Base-by-base conservation (phyloP, 208 protist species). In the Herpetomonas tarakana region DNA sequence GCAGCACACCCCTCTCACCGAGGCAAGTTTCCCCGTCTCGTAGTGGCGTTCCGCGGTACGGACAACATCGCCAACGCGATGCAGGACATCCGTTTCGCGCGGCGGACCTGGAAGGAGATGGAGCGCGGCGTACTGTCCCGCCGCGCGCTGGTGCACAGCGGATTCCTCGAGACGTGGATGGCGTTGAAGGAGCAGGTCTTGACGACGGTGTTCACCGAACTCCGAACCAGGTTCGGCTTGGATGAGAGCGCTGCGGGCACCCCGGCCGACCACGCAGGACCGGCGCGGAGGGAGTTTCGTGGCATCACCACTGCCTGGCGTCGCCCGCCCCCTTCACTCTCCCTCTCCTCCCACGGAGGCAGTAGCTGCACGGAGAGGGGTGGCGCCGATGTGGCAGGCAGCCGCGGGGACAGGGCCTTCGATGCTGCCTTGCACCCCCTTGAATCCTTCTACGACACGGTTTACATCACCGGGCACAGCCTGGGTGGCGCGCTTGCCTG, bases 391-490 rank as follows among this genome's bases (percentile, higher is more conserved):
- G n/a, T n/a, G n/a, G n/a, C n/a, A n/a, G n/a, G n/a, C n/a, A n/a
- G n/a, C n/a, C n/a, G n/a, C n/a, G n/a, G n/a, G n/a, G n/a, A n/a
- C n/a, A n/a, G n/a, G n/a, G 35, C 35, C 35, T 41, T 41, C 14
- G 9, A 41, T 41, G 35, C 6, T 18, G 35, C 35, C 9, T 14
- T 41, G 35, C 35, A 41, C 35, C 35, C 35, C 6, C 35, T 14
- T 18, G 35, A 41, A 22, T n/a, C 52, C 18, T 44, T 1, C 24
- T 47, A 12, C 7, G 31, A 6, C 39, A 57, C 68, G 18, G 19
- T 94, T 28, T 88, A 84, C 61, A 75, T 87, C 39, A 92, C 85
- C 0, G 88, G 88, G 0, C 85, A 94, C 76, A 91, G 83, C 53
- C 69, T 94, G 2, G 88, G 88, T 29, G 85, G 85, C 1, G 85